phyloP scores from a whole-genome alignment of 805 yeast species.

The Barnettozyma pratensis region DNA sequence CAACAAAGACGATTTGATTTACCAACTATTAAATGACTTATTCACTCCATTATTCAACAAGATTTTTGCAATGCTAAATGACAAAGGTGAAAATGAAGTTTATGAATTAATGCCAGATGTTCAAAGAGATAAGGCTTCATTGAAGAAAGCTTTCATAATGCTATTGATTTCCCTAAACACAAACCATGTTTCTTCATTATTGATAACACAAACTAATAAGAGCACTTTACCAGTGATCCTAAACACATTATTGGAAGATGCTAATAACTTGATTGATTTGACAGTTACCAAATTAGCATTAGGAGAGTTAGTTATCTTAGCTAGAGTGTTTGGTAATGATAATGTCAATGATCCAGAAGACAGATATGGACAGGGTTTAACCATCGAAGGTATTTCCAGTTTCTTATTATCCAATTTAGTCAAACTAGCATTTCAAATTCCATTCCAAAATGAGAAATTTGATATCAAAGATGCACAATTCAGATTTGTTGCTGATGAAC shows the following conservation, averaged over 20 bases:
- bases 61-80: conserved; percentile 46
- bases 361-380: conserved; percentile 38
- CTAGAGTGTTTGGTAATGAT: conserved; percentile 64
- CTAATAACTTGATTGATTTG: conserved; percentile 59
- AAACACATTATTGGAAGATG: conserved; percentile 57
- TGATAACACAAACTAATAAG: conserved; percentile 65
- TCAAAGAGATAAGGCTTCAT: conserved; percentile 53
- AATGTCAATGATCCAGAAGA: conserved; percentile 58
- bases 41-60: conserved; percentile 70
- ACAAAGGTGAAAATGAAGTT: conserved; percentile 36
- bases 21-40: conserved; percentile 67
- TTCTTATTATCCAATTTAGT: conserved; percentile 65
- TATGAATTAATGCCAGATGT: conserved; percentile 48
- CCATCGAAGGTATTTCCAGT: conserved; percentile 66
- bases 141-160: conserved; percentile 67
- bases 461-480: conserved; percentile 76
- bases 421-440: conserved; percentile 67
- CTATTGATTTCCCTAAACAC: conserved; percentile 65
- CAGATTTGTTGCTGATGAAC: conserved; percentile 68
- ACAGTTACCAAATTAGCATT: conserved; percentile 64
- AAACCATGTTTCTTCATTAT: conserved; percentile 74
- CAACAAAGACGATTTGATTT: conserved; percentile 59
- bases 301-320: conserved; percentile 59
- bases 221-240: conserved; percentile 54
- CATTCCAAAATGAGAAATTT: conserved; percentile 64